Base-by-base conservation (phyloP, 179 eudicot species). In the Silene noctiflora region DNA sequence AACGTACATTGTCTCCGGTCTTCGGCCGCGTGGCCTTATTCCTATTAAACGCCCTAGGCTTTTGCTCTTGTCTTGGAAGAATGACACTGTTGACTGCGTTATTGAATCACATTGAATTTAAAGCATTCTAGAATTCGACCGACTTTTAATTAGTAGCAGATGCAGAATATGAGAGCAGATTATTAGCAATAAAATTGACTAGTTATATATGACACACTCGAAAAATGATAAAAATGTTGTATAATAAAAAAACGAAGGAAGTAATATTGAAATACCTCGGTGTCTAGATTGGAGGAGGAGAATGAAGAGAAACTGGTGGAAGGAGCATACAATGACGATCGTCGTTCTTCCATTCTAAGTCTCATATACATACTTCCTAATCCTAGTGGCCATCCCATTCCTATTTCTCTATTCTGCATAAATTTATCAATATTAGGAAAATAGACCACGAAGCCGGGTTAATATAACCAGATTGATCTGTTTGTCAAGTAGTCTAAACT, bases 381-480 rank as follows among this genome's bases (percentile, higher is more conserved):
- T 21, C 94, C 94, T 42, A 90, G 78, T 8, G 94, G 94, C 94
- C 94, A 90, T 70, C 94, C 94, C 4, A 44, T 81, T 14, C 83
- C 81, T 55, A 74, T 76, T 71, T 81, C 87, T 14, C 82, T 77
- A 74, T 78, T 75, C 84, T 82, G 81, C 76, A 51, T 5, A 16
- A 13, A 17, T 2, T 6, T 19, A 46, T 44, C 44, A 59, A 44
- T 11, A 27, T 27, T 27, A 27, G 2, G 29, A 27, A 27, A 27
- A 27, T 27, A 27, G 1, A 29, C 1, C 33, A 29, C 33, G 4
- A 29, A 9, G 42, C 8, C 42, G 9, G 42, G 35, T 33, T 33
- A 3, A 3, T 35, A 8, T 39, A 39, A 39, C 39, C 46, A 39
- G 46, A 39, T 39, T 39, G 11, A 39, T 1, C 46, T 1, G 11